Evolutionary conservation across 2,329 filamentous ascomycete species (phyloP).

Genomic region (Pyrenochaeta sp.): DNA sequence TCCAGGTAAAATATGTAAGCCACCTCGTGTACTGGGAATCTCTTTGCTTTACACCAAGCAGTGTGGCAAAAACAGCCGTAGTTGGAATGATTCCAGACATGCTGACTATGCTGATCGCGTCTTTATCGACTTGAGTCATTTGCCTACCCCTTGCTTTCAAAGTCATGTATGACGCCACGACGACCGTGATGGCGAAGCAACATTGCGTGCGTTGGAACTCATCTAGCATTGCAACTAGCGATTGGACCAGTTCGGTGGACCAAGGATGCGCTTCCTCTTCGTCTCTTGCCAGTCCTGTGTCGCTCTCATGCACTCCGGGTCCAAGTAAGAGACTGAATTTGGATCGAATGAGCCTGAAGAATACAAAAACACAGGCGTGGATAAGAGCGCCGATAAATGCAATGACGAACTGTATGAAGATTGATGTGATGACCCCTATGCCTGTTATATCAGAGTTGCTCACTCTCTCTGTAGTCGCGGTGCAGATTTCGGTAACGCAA

Average conservation of each 20-base stretch:
- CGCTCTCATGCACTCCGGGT: too few relatives aligned
- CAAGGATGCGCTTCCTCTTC: neutral
- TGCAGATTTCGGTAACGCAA: slow-evolving; percentile 4
- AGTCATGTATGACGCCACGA: slow-evolving; percentile 4
- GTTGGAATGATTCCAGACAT: slow-evolving; percentile 1
- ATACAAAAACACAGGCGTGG: neutral
- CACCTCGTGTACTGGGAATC: neutral
- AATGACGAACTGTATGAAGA: slow-evolving; percentile 3
- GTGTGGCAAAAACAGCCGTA: neutral
- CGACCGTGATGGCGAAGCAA: slow-evolving; percentile 7
- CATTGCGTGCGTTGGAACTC: slow-evolving; percentile 9
- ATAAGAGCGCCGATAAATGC: too few relatives aligned
- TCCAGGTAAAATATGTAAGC: slow-evolving; percentile 5
- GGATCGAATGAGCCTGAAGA: too few relatives aligned
- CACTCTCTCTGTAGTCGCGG: neutral
- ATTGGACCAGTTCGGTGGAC: neutral
- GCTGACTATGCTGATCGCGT: neutral
- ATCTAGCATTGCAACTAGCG: slow-evolving; percentile 1
- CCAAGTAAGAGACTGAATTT: too few relatives aligned
- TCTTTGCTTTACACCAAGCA: neutral
- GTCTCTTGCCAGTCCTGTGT: too few relatives aligned
- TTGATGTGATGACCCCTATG: slow-evolving; percentile 2
- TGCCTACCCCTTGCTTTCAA: neutral
- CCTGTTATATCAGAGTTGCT: slow-evolving; percentile 6
- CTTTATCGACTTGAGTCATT: neutral